phyloP scores from a whole-genome alignment of 495 filamentous ascomycete species.

The Penicillium bovifimosum region DNA sequence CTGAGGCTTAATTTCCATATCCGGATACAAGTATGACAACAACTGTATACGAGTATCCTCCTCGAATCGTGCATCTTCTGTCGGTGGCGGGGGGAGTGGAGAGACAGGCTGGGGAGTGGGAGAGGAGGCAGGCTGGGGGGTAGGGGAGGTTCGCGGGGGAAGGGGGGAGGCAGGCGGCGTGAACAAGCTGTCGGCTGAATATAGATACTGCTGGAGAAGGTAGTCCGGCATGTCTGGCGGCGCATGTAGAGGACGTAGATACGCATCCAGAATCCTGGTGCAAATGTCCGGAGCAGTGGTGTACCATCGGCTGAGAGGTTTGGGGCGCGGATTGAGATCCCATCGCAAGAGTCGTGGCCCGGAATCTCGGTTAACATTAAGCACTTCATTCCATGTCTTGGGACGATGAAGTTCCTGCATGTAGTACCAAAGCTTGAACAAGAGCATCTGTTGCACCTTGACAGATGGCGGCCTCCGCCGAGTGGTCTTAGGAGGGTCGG shows the following conservation, averaged over 20 bases:
- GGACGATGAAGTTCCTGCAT: conserved; percentile 18
- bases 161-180: neutral
- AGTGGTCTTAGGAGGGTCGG: neutral
- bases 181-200: conserved; percentile 2
- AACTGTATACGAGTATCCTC: neutral
- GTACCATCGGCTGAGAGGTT: conserved; percentile 28
- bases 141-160: too few relatives aligned
- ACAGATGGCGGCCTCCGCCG: neutral
- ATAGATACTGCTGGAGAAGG: conserved; percentile 15
- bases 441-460: neutral
- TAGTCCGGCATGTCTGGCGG: conserved; percentile 11
- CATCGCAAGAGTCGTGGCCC: conserved; percentile 33
- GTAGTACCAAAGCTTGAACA: conserved; percentile 31
- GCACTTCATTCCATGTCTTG: conserved; percentile 8
- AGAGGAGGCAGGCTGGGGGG: neutral
- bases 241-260: conserved; percentile 10
- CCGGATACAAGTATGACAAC: neutral
- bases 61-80: neutral
- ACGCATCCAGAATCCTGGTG: neutral
- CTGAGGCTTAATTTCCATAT: neutral
- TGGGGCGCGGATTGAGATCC: conserved; percentile 5
- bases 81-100: neutral
- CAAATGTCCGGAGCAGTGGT: neutral
- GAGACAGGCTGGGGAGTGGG: neutral
- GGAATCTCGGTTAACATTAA: conserved; percentile 25